Conservation (phyloP, 139 green algal species). For the Dunaliella primolecta region DNA sequence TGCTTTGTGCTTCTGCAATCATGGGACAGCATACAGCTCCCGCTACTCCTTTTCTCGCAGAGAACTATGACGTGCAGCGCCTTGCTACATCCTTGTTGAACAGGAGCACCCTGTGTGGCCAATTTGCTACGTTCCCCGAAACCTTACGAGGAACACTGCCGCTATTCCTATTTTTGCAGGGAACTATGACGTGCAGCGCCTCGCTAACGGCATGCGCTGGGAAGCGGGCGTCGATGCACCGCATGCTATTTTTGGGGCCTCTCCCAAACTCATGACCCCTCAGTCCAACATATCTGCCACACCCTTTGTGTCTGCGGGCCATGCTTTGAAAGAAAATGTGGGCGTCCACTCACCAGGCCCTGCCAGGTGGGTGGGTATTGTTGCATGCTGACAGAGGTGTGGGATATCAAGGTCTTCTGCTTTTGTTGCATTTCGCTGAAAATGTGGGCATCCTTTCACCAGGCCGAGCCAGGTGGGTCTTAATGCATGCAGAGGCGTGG, state of each 20-base stretch:
- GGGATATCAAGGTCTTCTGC: not conserved
- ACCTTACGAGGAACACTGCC: too few species aligned
- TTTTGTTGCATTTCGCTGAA: too few species aligned
- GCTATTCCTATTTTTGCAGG: conserved; percentile 7
- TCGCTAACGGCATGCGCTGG: not conserved
- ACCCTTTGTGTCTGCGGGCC: conserved; percentile 20
- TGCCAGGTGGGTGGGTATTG: not conserved
- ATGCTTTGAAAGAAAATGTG: conserved; percentile 26
- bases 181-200: conserved; percentile 20
- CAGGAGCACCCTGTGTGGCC: too few species aligned
- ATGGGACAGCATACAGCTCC: too few species aligned
- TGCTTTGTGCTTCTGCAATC: too few species aligned
- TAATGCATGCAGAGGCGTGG: too few species aligned
- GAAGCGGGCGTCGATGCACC: conserved; percentile 13
- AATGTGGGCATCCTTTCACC: conserved; percentile 19
- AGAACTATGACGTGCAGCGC: conserved; percentile 22
- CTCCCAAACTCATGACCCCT: conserved; percentile 15
- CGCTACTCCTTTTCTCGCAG: not conserved
- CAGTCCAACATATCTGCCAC: conserved; percentile 8
- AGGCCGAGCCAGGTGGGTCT: not conserved
- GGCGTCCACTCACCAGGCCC: conserved; percentile 15
- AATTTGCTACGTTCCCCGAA: too few species aligned
- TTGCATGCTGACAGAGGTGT: too few species aligned
- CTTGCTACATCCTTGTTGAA: too few species aligned
- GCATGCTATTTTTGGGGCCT: conserved; percentile 8